Base-by-base conservation (phyloP, 805 yeast species). In the Barnettozyma wickerhamii region DNA sequence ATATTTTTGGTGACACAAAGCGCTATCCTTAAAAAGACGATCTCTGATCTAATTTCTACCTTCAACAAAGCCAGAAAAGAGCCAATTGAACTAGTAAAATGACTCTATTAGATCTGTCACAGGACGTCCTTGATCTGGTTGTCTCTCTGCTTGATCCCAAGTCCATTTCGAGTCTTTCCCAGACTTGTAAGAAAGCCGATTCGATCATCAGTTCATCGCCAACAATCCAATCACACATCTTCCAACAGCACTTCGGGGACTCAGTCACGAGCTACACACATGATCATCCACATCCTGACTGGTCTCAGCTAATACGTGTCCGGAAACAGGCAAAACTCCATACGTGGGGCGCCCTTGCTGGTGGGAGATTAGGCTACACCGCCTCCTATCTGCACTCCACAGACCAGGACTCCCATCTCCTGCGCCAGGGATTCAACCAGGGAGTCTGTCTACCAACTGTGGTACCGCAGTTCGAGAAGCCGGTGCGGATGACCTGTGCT, bases 401-500 rank as follows among this genome's bases (percentile, higher is more conserved):
- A n/a, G 24, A 30, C 7, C 45, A 43, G 19, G 50, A 62, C 7
- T 64, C 48, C 7, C 46, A 55, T 47, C 21, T 59, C 26, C 33
- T 43, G 35, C 46, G 52, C 4, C 26, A 41, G 4, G 51, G 56
- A 2, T 52, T 57, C 20, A 47, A 42, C 12, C 48, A 50, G 27
- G 62, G 66, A 6, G 65, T 72, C 3, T 58, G 55, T 35, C 58
- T 54, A 7, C 77, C 79, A 2, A 58, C 66, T 1, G 49, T 55
- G 40, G 59, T 74, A 4, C 48, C 59, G 2, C 59, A 61, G 3
- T 60, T 77, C 33, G 58, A 64, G 5, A 53, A 36, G 2, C 55
- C 74, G 2, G 53, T 57, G n/a, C 47, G 69, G 1, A 81, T 76
- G 48, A 63, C 82, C 1, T 65, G 74, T 19, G 78, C 80, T 7